Evolutionary conservation across 2,329 filamentous ascomycete genomes (phyloP).

Genomic region (Paramyrothecium sp.): DNA sequence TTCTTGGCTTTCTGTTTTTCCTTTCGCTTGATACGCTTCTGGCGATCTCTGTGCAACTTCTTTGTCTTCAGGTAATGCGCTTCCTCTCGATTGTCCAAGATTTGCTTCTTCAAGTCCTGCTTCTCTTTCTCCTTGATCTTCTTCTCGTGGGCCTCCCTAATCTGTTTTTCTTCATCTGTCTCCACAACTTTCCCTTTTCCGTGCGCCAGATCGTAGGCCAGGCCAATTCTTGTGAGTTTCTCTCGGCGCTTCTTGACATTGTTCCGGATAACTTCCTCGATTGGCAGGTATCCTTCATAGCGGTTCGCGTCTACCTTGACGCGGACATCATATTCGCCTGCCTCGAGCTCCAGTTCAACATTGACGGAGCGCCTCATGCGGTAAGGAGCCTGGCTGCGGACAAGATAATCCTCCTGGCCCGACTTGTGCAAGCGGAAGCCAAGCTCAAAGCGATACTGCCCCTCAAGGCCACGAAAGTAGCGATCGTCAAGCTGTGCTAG

Average conservation of each 20-base stretch:
- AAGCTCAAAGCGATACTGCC: slow-evolving; percentile 54
- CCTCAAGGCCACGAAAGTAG: slow-evolving; percentile 56
- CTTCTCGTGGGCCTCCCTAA: slow-evolving; percentile 42
- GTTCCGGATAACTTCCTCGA: slow-evolving; percentile 67
- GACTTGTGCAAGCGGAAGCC: slow-evolving; percentile 53
- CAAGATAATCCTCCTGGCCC: slow-evolving; percentile 50
- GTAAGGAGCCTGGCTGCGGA: slow-evolving; percentile 51
- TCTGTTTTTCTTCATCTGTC: slow-evolving; percentile 45
- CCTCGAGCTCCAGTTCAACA: slow-evolving; percentile 71
- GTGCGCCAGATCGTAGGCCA: slow-evolving; percentile 70
- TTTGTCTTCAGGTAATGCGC: slow-evolving; percentile 34
- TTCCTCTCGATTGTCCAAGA: slow-evolving; percentile 37
- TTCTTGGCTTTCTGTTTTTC: slow-evolving; percentile 81
- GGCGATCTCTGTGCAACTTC: slow-evolving; percentile 30
- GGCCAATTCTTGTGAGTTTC: slow-evolving; percentile 70
- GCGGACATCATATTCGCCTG: slow-evolving; percentile 72
- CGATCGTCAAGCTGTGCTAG: slow-evolving; percentile 57
- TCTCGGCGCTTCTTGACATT: slow-evolving; percentile 63
- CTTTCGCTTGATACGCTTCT: slow-evolving; percentile 57
- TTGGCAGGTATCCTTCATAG: slow-evolving; percentile 43
- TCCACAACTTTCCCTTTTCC: slow-evolving; percentile 58
- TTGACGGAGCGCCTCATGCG: slow-evolving; percentile 73
- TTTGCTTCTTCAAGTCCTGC: slow-evolving; percentile 34
- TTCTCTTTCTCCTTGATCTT: slow-evolving; percentile 39
- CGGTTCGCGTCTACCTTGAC: slow-evolving; percentile 72